Conservation (phyloP, 2,329 filamentous ascomycete species). For the Aspergillus unguis region DNA sequence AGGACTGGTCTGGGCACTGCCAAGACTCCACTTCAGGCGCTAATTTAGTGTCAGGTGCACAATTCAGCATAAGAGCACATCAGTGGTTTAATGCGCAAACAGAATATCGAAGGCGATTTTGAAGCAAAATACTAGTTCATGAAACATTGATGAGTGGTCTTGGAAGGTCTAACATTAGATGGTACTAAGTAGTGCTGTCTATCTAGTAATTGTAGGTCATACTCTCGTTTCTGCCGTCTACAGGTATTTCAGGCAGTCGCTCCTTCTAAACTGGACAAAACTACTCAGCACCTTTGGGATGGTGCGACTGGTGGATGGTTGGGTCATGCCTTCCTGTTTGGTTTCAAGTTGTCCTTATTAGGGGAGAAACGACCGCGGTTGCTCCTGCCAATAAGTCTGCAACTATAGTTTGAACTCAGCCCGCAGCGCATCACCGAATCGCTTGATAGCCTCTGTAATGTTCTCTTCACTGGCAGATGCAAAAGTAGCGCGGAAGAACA, state of each 20-base stretch:
- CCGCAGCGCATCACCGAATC: slow-evolving; percentile 73
- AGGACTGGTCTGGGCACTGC: neutral
- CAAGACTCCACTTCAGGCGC: neutral
- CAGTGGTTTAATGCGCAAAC: neutral
- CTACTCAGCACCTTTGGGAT: no score
- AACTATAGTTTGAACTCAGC: slow-evolving; percentile 53
- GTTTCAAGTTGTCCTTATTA: neutral
- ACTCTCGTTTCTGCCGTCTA: no score
- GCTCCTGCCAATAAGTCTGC: neutral
- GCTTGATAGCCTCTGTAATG: slow-evolving; percentile 67
- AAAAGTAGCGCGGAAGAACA: slow-evolving; percentile 90
- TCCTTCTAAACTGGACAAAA: no score
- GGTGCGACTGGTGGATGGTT: no score
- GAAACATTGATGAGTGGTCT: no score
- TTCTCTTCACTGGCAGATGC: slow-evolving; percentile 71
- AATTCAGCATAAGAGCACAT: neutral
- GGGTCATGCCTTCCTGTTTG: no score
- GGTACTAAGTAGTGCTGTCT: no score
- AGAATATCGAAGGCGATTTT: no score
- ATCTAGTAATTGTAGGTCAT: no score
- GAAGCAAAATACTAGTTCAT: no score
- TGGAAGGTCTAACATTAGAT: no score
- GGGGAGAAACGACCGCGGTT: neutral
- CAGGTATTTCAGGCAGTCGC: no score
- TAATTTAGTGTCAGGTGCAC: neutral